Evolutionary conservation across 2,329 filamentous ascomycete genomes (phyloP).

Genomic region (Sporothrix mexicana): DNA sequence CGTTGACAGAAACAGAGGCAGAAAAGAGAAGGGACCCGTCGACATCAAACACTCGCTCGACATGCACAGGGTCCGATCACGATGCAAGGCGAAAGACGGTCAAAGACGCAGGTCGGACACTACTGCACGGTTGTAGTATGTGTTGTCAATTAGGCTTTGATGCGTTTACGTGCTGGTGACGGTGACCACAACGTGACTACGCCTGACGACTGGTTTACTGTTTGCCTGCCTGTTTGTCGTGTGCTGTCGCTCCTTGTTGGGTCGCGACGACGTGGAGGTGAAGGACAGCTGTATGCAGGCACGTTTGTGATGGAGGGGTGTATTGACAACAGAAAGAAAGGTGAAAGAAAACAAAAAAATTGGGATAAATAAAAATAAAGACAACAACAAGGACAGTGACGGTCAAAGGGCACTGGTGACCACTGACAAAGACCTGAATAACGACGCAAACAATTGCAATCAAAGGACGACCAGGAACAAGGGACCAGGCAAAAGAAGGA

Average conservation of each 20-base stretch:
- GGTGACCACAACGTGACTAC: neutral
- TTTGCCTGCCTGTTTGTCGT: slow-evolving; percentile 5
- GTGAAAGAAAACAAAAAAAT: neutral
- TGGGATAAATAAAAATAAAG: neutral
- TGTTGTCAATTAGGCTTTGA: slow-evolving; percentile 6
- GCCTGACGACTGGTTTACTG: no score
- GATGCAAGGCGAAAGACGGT: neutral
- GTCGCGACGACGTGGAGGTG: neutral
- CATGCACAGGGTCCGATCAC: neutral
- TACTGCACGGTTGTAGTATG: neutral
- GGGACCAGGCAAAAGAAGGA: slow-evolving; percentile 5
- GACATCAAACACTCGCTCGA: neutral
- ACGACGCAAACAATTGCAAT: neutral
- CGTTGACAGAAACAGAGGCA: neutral
- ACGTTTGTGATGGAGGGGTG: neutral
- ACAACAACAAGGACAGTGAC: neutral
- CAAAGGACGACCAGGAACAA: neutral
- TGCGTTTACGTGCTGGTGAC: neutral
- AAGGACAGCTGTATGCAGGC: neutral
- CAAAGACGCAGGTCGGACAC: neutral
- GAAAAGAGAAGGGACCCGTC: neutral
- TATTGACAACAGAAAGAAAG: neutral
- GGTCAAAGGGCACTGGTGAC: neutral
- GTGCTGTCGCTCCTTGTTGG: neutral
- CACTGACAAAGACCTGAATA: neutral